These are phyloP conservation scores for Leptographium flavum DNA, from an alignment of 2,329 filamentous ascomycete species.

Conservation along the genomic window DNA sequence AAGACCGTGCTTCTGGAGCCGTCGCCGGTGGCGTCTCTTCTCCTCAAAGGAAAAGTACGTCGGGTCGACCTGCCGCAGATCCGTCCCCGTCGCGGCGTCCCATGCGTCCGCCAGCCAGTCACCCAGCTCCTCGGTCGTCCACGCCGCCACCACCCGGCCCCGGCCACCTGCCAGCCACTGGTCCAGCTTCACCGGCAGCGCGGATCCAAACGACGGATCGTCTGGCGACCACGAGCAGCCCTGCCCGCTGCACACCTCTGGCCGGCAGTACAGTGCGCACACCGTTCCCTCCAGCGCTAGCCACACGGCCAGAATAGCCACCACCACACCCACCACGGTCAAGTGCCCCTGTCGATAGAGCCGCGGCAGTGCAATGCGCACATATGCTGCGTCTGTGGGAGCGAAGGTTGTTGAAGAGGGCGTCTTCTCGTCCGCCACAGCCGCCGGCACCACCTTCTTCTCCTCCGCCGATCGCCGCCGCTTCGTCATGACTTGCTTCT, in stretches of 20 bases:
- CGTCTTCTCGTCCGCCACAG: neutral
- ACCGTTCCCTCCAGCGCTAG: slow-evolving; percentile 36
- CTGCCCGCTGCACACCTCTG: slow-evolving; percentile 28
- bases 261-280: slow-evolving; percentile 40
- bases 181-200: slow-evolving; percentile 47
- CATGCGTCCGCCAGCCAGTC: slow-evolving; percentile 33
- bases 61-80: slow-evolving; percentile 29
- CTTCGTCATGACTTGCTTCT: neutral
- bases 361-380: slow-evolving; percentile 30
- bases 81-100: slow-evolving; percentile 29
- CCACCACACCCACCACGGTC: slow-evolving; percentile 31
- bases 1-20: slow-evolving; percentile 33
- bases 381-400: slow-evolving; percentile 13
- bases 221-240: slow-evolving; percentile 41
- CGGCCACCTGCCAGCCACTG: slow-evolving; percentile 42
- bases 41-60: slow-evolving; percentile 29
- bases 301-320: slow-evolving; percentile 35
- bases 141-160: slow-evolving; percentile 25
- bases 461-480: neutral
- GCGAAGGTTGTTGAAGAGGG: neutral
- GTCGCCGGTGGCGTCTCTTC: slow-evolving; percentile 33
- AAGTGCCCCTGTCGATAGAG: slow-evolving; percentile 33
- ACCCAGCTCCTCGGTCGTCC: slow-evolving; percentile 26
- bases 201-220: slow-evolving; percentile 45
- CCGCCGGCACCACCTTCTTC: neutral